These are phyloP conservation scores for Xylona heveae DNA, from an alignment of 495 filamentous ascomycete species.

Conservation along the genomic window DNA sequence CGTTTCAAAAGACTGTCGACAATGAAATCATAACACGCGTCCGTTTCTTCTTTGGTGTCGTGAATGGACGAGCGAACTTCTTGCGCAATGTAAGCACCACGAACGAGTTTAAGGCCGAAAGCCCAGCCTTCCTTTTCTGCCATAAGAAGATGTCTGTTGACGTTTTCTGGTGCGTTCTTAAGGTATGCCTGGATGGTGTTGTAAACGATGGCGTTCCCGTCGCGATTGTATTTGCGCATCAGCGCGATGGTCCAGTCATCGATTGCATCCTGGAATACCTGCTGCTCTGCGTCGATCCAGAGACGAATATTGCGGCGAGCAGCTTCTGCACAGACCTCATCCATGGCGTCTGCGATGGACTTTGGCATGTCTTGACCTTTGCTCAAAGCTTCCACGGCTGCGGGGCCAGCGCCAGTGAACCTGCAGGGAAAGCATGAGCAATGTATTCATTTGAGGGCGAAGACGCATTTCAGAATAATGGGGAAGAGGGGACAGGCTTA, in stretches of 20 bases:
- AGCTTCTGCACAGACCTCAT: slow-evolving; percentile 16
- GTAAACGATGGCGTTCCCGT: slow-evolving; percentile 13
- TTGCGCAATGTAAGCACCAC: slow-evolving; percentile 21
- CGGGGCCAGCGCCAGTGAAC: slow-evolving; percentile 15
- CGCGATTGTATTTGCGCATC: slow-evolving; percentile 19
- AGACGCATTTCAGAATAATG: too few species aligned
- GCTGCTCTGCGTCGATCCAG: slow-evolving; percentile 20
- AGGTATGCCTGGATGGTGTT: slow-evolving; percentile 23
- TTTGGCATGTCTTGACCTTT: slow-evolving; percentile 11
- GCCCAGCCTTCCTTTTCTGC: slow-evolving; percentile 16
- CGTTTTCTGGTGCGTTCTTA: slow-evolving; percentile 16
- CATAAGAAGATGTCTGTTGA: slow-evolving; percentile 14
- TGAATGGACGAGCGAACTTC: slow-evolving; percentile 20
- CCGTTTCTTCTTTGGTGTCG: slow-evolving; percentile 20
- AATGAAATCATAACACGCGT: slow-evolving; percentile 20
- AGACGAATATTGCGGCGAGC: slow-evolving; percentile 15
- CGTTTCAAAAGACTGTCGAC: slow-evolving; percentile 14
- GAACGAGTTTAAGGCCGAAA: slow-evolving; percentile 19
- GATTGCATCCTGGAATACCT: slow-evolving; percentile 16
- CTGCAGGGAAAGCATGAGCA: slow-evolving; percentile 7
- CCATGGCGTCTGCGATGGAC: slow-evolving; percentile 15
- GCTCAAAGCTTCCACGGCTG: slow-evolving; percentile 14
- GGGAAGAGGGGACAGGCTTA: too few species aligned
- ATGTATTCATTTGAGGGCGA: too few species aligned
- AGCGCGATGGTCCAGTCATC: slow-evolving; percentile 19